Percentiles rank a stretch among this genome's conserved stretches.
These are phyloP conservation scores for Parachaetomium inaequale DNA, from an alignment of 495 filamentous ascomycete species.

Conservation along the genomic window DNA sequence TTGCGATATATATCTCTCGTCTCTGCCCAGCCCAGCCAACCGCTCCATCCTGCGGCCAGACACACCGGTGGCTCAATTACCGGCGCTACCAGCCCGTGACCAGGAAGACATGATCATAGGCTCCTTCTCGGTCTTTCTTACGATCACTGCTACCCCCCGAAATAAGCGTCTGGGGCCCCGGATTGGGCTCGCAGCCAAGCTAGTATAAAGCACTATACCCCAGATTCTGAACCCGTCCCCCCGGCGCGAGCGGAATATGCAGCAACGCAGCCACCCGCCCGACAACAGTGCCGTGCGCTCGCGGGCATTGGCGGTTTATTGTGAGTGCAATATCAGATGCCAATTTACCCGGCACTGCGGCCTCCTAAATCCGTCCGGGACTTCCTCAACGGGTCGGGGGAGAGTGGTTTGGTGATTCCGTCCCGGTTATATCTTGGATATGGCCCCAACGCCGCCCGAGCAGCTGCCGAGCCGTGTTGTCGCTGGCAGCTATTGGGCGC, in stretches of 20 bases:
- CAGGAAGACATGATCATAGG: neutral
- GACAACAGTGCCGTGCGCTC: neutral
- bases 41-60: neutral
- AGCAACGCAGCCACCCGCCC: slow-evolving; percentile 8
- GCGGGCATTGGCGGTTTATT: slow-evolving; percentile 9
- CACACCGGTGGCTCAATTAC: neutral
- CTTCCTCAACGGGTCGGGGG: slow-evolving; percentile 11
- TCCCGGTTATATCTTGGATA: slow-evolving; percentile 17
- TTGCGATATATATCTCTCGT: neutral
- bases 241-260: slow-evolving; percentile 4
- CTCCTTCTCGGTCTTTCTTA: slow-evolving; percentile 3
- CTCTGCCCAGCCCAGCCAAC: neutral
- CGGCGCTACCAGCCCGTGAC: neutral
- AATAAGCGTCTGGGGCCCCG: slow-evolving; percentile 7
- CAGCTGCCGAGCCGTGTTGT: slow-evolving; percentile 20
- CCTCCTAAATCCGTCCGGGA: slow-evolving; percentile 10
- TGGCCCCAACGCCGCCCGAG: neutral
- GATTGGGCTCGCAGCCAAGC: slow-evolving; percentile 1
- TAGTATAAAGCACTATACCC: slow-evolving; percentile 17
- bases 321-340: slow-evolving; percentile 19
- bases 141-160: slow-evolving; percentile 17
- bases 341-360: slow-evolving; percentile 25
- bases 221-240: slow-evolving; percentile 18
- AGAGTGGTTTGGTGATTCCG: slow-evolving; percentile 13
- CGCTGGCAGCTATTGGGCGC: neutral